Conservation (phyloP, 306 rosid genomes). For the Albizia julibrissin region DNA sequence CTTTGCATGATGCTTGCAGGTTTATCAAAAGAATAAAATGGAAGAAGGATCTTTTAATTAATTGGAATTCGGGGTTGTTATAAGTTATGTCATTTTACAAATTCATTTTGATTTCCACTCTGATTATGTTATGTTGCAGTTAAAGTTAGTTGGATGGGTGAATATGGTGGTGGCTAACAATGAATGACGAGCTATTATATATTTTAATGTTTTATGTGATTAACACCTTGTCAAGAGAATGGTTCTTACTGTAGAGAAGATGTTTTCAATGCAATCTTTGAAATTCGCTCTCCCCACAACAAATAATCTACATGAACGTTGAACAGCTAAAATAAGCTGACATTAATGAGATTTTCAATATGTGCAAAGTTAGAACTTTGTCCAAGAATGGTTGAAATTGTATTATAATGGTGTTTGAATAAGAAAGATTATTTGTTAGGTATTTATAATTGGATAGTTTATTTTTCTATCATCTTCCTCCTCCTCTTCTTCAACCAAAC, state of each 20-base stretch:
- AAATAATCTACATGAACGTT: conserved; percentile 11
- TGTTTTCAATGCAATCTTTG: neutral
- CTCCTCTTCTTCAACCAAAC: neutral
- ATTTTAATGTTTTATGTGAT: neutral
- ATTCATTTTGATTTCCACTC: conserved; percentile 5
- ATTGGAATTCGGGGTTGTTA: neutral
- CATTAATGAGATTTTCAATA: neutral
- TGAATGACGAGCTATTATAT: neutral
- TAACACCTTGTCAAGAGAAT: neutral
- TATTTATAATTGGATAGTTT: neutral
- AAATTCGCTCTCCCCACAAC: neutral
- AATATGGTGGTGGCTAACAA: neutral
- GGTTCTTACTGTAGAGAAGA: neutral
- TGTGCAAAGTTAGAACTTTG: neutral
- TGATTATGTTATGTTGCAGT: neutral
- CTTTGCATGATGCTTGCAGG: neutral
- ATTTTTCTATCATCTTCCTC: neutral
- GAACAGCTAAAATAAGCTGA: neutral
- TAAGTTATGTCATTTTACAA: neutral
- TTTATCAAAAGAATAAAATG: conserved; percentile 1
- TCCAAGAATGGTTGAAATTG: neutral
- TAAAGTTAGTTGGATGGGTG: neutral
- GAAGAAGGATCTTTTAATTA: conserved; percentile 15
- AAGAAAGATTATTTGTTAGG: neutral
- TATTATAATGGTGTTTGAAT: neutral